phyloP scores from a whole-genome alignment of 192 early-diverging fungal species.

The Anaeromyces robustus region DNA sequence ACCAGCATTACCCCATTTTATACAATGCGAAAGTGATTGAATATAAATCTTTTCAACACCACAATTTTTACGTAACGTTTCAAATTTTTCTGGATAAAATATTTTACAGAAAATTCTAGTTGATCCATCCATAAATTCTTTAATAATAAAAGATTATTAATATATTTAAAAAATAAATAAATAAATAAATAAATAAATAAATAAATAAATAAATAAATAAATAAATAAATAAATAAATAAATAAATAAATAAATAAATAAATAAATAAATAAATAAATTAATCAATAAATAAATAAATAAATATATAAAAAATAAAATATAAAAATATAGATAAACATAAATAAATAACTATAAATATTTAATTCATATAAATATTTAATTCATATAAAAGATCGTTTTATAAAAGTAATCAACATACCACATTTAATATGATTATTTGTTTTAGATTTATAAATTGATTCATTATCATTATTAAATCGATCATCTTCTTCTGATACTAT shows the following conservation, averaged over 20 bases:
- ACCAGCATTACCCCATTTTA: constrained; percentile 65
- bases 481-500: background rate
- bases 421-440: background rate
- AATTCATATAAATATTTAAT: no score
- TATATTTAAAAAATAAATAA: background rate
- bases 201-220: no score
- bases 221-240: no score
- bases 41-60: constrained; percentile 70
- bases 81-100: constrained; percentile 85
- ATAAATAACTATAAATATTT: no score
- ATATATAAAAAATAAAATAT: no score
- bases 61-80: constrained; percentile 67
- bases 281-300: no score
- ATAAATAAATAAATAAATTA: no score
- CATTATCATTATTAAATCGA: background rate
- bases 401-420: background rate
- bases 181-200: no score
- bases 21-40: constrained; percentile 73
- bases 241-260: no score
- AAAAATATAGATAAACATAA: no score
- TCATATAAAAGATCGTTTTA: no score
- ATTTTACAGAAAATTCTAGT: constrained; percentile 60
- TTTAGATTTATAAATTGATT: background rate
- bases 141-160: background rate
- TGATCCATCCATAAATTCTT: background rate